Evolutionary conservation across 345 rosid species (phyloP), one percentile per base, ranked within the genome.

Genomic region (Eucalyptus erythrocorys): DNA sequence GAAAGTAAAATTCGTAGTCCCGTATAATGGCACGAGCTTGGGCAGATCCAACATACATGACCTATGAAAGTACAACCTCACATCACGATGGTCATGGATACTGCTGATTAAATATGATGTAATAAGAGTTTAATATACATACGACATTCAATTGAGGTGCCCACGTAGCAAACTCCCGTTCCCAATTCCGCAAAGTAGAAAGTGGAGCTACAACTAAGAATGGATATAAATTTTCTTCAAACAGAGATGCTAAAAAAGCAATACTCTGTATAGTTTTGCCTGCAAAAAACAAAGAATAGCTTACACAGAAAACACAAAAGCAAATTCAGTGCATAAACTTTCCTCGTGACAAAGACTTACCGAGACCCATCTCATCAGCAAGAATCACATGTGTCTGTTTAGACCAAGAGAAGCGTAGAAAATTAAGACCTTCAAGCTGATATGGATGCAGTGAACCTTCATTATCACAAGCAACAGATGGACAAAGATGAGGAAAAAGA

Each of bases 291-390:
- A 81, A 89, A 86, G 92, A 71, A 32, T 68, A 53, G 88, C 86
- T 76, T 88, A 89, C 84, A 68, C 27, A 43, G 85, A 89, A 64
- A 45, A 86, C 17, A 86, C 48, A 45, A 79, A 42, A 57, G 89
- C 6, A 91, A 85, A 64, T 48, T 76, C 47, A 10, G 47, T 40
- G 47, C 82, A 76, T 76, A 76, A 42, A 22, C 37, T 45, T 53
- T 86, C 48, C 87, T 26, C 90, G 6, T 24, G 55, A 59, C 84
- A 48, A 22, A 85, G 84, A 88, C 90, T 91, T 93, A 97, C 99
- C 99, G 89, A 98, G 94, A 82, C 99, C 99, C 99, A 98, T 98
- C 90, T 98, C 99, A 94, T 98, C 99, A 88, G 99, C 99, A 90
- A 98, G 99, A 90, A 98, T 97, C 50, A 96, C 99, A 93, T 98